These are phyloP conservation scores for Arthrobotrys megalospora DNA, from an alignment of 2,329 filamentous ascomycete genomes.

Conservation along the genomic window DNA sequence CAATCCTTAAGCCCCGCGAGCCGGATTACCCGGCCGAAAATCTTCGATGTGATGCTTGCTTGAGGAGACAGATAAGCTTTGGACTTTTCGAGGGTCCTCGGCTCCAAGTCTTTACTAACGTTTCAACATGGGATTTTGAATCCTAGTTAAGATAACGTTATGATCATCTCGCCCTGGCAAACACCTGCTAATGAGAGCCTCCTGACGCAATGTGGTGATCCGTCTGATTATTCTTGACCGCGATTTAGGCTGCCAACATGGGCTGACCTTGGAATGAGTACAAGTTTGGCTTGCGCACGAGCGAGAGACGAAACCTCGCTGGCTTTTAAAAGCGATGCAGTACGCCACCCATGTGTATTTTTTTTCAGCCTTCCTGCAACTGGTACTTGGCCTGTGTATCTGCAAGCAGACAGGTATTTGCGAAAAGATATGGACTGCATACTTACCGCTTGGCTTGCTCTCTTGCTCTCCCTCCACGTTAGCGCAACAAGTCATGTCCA, in stretches of 20 bases:
- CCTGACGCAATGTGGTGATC: constrained; percentile 6
- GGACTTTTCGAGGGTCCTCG: neutral
- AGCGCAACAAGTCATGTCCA: constrained; percentile 21
- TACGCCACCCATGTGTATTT: neutral
- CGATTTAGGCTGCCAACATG: constrained; percentile 34
- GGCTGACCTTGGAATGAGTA: constrained; percentile 17
- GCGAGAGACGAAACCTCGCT: neutral
- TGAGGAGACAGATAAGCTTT: too few species aligned
- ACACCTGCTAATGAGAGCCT: neutral
- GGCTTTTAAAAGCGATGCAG: constrained; percentile 28
- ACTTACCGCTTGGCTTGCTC: constrained; percentile 6
- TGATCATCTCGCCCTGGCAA: neutral
- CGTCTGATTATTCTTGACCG: constrained; percentile 18
- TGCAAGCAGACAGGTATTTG: neutral
- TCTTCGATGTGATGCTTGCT: too few species aligned
- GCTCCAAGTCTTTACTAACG: too few species aligned
- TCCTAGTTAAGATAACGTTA: constrained; percentile 35
- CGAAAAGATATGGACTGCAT: constrained; percentile 24
- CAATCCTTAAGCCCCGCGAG: too few species aligned
- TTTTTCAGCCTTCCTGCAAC: constrained; percentile 41
- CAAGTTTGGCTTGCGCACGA: neutral
- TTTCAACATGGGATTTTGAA: neutral
- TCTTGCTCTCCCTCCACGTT: constrained; percentile 6
- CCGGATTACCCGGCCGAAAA: too few species aligned
- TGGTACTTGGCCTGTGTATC: neutral